These are phyloP conservation scores for Fraxinus sp. DNA, from an alignment of 305 asterid species.

Conservation along the genomic window DNA sequence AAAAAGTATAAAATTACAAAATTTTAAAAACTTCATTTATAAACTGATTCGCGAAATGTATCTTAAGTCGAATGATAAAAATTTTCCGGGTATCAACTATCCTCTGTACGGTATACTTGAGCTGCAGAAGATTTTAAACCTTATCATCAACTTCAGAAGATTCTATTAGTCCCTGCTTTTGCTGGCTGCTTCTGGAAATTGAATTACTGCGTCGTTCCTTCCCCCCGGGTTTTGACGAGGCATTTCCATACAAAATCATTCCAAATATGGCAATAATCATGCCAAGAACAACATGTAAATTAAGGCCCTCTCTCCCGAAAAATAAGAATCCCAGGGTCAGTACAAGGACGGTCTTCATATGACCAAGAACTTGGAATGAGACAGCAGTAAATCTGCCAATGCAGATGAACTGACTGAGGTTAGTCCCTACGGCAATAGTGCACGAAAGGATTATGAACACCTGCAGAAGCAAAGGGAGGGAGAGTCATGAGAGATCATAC, in stretches of 20 bases:
- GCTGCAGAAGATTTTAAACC: constrained; percentile 40
- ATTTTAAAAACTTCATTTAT: constrained; percentile 32
- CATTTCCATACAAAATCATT: constrained; percentile 85
- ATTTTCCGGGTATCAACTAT: constrained; percentile 30
- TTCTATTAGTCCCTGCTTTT: constrained; percentile 48
- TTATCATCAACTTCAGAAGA: constrained; percentile 55
- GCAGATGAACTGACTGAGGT: constrained; percentile 88
- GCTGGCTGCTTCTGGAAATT: constrained; percentile 46
- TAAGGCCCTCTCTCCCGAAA: constrained; percentile 76
- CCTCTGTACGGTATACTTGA: constrained; percentile 31
- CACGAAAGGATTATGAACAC: constrained; percentile 60
- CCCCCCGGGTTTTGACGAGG: constrained; percentile 88
- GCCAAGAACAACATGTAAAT: constrained; percentile 69
- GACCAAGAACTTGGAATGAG: constrained; percentile 84
- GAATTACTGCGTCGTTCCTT: constrained; percentile 67
- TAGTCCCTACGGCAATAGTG: constrained; percentile 78
- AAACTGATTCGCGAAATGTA: constrained; percentile 25
- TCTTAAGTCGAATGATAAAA: constrained; percentile 36
- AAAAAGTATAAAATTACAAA: constrained; percentile 44
- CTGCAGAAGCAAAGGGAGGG: constrained; percentile 35
- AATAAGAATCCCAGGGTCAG: constrained; percentile 68
- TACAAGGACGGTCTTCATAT: constrained; percentile 81
- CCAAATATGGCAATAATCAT: constrained; percentile 80
- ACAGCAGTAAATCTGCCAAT: constrained; percentile 90
- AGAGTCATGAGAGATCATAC: not conserved